A percentile compares a stretch with the other conserved stretches of the same genome.
These are phyloP conservation scores for Juncus effusus DNA, from an alignment of 176 grass and related monocot genomes.

Conservation along the genomic window DNA sequence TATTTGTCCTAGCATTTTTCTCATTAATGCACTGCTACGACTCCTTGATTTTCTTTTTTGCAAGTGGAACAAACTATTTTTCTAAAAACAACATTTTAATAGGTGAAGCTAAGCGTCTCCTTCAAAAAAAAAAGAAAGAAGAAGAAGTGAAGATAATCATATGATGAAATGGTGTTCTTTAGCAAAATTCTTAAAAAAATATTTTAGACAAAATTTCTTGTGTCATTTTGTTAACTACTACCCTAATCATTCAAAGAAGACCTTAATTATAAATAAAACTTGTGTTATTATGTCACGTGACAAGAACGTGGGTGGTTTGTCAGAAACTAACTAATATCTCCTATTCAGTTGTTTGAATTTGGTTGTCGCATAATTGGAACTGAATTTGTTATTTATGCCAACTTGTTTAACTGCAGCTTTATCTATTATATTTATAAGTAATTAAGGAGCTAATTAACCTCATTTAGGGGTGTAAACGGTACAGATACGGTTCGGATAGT, in stretches of 20 bases:
- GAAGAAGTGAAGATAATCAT: too few relatives aligned
- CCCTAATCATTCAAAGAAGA: constrained; percentile 19
- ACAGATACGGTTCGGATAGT: too few relatives aligned
- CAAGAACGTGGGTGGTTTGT: constrained; percentile 17
- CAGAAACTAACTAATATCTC: constrained; percentile 21
- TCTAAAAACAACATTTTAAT: too few relatives aligned
- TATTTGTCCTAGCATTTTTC: too few relatives aligned
- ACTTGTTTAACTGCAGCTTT: constrained; percentile 17
- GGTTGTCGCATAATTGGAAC: constrained; percentile 25
- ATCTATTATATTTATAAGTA: constrained; percentile 1
- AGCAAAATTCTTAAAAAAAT: neutral
- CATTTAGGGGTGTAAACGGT: too few relatives aligned
- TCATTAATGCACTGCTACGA: too few relatives aligned
- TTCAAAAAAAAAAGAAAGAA: too few relatives aligned
- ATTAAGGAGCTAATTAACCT: too few relatives aligned
- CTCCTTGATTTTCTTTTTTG: too few relatives aligned
- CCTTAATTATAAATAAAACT: neutral
- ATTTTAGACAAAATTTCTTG: neutral
- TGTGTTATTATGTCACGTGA: constrained; percentile 22
- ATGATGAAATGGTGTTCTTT: neutral
- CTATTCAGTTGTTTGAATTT: constrained; percentile 25
- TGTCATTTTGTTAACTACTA: neutral
- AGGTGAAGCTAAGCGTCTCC: too few relatives aligned
- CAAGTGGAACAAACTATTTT: too few relatives aligned
- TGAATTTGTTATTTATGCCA: constrained; percentile 18